Base-by-base conservation (phyloP, 139 green algal species). In the Coccomyxa sp. region DNA sequence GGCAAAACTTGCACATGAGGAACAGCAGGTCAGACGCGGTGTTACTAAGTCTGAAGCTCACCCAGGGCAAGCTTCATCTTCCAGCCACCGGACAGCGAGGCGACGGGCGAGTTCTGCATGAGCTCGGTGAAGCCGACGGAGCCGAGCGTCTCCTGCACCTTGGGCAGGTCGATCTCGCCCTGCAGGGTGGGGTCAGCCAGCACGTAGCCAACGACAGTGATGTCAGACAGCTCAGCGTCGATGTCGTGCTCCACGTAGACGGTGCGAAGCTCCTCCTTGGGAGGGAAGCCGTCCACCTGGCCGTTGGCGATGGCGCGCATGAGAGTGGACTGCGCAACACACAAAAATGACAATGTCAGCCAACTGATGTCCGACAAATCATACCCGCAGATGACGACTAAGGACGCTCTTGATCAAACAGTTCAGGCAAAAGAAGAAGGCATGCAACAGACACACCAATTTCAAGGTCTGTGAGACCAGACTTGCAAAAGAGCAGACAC, bases 201-300 rank as follows among this genome's bases (percentile, higher is more conserved):
- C 59, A 96, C 87, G 67, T 92, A 97, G 71, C 95, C 91, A 58
- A 91, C 86, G 14, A 91, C 89, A 57, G 82, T 82, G 78, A 90
- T 85, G 67, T 96, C 91, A 10, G 91, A 88, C 87, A 92, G 79
- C 17, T 86, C 90, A 67, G 86, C 88, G 85, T 95, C 91, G 80
- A 98, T 96, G 92, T 98, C 95, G 85, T 97, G 93, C 93, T 97
- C 95, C 68, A 97, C 95, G 81, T 96, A 97, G 71, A 97, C 89
- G 0, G 94, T 97, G 82, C 90, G 90, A 18, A 81, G 77, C 51
- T 71, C 77, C n/a, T 94, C 91, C 45, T 90, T 88, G 75, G 93
- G 90, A 16, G 95, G 94, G 89, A 98, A 98, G 80, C 93, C 94
- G 74, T 98, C 94, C 45, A 98, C 86, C 91, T 98, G 92, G 77